Percentiles rank a stretch among this genome's conserved stretches.
phyloP scores from a whole-genome alignment of 1,284 basidiomycete genomes.

The Ceratobasidium sp. region DNA sequence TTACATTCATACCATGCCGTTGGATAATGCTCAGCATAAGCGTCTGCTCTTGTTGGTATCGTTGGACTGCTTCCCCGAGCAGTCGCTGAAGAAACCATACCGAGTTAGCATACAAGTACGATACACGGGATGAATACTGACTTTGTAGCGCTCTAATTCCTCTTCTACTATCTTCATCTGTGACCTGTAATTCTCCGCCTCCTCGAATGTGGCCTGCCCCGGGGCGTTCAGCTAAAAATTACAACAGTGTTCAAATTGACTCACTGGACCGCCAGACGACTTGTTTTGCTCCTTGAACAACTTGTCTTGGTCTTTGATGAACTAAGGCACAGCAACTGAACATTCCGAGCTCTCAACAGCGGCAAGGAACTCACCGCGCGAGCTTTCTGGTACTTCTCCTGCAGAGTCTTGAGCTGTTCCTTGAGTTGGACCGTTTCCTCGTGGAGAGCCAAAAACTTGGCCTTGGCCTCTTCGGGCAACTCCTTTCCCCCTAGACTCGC shows the following conservation, averaged over 20 bases:
- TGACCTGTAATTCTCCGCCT: slow-evolving; percentile 68
- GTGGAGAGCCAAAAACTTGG: slow-evolving; percentile 74
- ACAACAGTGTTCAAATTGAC: not conserved
- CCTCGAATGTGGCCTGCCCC: slow-evolving; percentile 64
- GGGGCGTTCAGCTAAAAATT: not conserved
- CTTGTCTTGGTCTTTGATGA: slow-evolving; percentile 91
- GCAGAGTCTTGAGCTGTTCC: slow-evolving; percentile 70
- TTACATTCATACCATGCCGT: slow-evolving; percentile 45
- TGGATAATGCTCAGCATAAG: slow-evolving; percentile 49
- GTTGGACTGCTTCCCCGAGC: slow-evolving; percentile 44
- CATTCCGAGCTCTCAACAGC: slow-evolving; percentile 16
- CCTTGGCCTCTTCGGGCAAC: slow-evolving; percentile 79
- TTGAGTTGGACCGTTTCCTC: slow-evolving; percentile 74
- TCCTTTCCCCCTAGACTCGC: slow-evolving; percentile 74
- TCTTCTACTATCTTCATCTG: slow-evolving; percentile 75
- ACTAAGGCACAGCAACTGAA: slow-evolving; percentile 55
- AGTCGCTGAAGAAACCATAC: slow-evolving; percentile 15
- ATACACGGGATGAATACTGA: slow-evolving; percentile 47
- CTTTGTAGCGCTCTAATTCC: slow-evolving; percentile 68
- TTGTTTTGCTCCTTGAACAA: slow-evolving; percentile 67
- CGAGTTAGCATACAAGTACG: slow-evolving; percentile 9
- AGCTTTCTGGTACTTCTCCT: slow-evolving; percentile 83
- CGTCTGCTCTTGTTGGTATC: slow-evolving; percentile 48
- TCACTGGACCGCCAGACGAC: slow-evolving; percentile 10
- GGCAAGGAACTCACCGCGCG: slow-evolving; percentile 61